Evolutionary conservation across 1,139 yeast genomes (phyloP).

Genomic region (Pichia sp.): DNA sequence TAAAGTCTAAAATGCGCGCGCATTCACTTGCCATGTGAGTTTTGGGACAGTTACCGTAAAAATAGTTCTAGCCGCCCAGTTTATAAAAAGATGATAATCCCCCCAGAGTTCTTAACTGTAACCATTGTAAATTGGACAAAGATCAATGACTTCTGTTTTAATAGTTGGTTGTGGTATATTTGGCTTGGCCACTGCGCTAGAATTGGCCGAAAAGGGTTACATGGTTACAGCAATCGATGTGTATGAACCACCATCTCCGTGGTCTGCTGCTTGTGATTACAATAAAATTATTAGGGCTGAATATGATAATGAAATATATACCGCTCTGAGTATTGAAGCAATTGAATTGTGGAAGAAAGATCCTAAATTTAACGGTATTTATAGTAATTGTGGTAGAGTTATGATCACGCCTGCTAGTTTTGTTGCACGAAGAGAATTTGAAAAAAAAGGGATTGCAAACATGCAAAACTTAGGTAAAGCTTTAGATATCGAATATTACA

Average conservation of each 20-base stretch:
- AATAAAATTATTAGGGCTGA: slow-evolving; percentile 35
- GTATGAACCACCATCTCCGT: slow-evolving; percentile 37
- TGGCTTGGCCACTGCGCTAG: slow-evolving; percentile 32
- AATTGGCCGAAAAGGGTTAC: slow-evolving; percentile 26
- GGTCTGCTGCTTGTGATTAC: slow-evolving; percentile 40
- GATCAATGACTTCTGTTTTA: slow-evolving; percentile 9
- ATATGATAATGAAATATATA: slow-evolving; percentile 27
- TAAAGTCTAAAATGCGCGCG: neutral
- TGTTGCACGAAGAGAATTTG: slow-evolving; percentile 32
- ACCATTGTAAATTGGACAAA: neutral
- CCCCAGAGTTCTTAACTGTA: neutral
- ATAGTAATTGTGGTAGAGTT: slow-evolving; percentile 34
- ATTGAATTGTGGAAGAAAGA: slow-evolving; percentile 32
- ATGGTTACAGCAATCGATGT: slow-evolving; percentile 34
- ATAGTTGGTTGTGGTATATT: slow-evolving; percentile 30
- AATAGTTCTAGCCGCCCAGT: neutral
- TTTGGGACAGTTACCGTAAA: neutral
- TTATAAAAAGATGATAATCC: neutral
- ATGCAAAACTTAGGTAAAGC: slow-evolving; percentile 31
- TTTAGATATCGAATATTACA: slow-evolving; percentile 24
- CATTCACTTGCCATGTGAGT: neutral
- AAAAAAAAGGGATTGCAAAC: slow-evolving; percentile 30
- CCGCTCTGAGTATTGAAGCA: slow-evolving; percentile 35
- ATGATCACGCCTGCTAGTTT: slow-evolving; percentile 27
- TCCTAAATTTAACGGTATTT: slow-evolving; percentile 29